Evolutionary conservation across 495 filamentous ascomycete genomes (phyloP).

Genomic region (Hypomontagnella monticulosa): DNA sequence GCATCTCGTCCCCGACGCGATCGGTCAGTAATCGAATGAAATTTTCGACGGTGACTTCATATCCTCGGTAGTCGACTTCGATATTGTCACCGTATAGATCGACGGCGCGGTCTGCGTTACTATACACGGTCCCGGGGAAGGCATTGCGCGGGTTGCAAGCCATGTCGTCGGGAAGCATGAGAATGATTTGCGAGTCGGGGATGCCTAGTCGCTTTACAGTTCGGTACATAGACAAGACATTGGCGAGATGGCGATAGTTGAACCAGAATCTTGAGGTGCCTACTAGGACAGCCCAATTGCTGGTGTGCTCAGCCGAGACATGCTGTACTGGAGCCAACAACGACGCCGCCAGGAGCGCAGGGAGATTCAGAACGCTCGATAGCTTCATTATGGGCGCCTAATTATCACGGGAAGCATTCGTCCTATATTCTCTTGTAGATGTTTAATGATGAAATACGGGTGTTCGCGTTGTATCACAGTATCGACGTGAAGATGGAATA

Average conservation of each 20-base stretch:
- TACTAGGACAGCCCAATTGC: constrained; percentile 98
- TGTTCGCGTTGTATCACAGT: constrained; percentile 5
- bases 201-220: constrained; percentile 98
- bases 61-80: constrained; percentile 97
- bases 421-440: not conserved
- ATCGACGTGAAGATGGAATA: constrained; percentile 5
- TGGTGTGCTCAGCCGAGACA: constrained; percentile 82
- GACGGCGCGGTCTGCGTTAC: constrained; percentile 93
- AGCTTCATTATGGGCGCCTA: constrained; percentile 49
- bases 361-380: constrained; percentile 48
- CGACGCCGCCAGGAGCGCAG: constrained; percentile 54
- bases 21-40: constrained; percentile 97
- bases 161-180: constrained; percentile 99
- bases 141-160: constrained; percentile 98
- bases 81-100: constrained; percentile 99
- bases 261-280: constrained; percentile 99
- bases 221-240: constrained; percentile 96
- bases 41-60: constrained; percentile 98
- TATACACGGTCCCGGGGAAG: constrained; percentile 97
- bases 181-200: constrained; percentile 97
- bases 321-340: constrained; percentile 53
- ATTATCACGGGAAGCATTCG: not conserved
- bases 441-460: constrained; percentile 2
- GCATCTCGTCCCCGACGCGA: constrained; percentile 90
- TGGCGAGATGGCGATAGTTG: constrained; percentile 98